A percentile compares a stretch with the other conserved stretches of the same genome.
These are phyloP conservation scores for Vitellaria paradoxa DNA, from an alignment of 179 eudicot species.

Conservation along the genomic window DNA sequence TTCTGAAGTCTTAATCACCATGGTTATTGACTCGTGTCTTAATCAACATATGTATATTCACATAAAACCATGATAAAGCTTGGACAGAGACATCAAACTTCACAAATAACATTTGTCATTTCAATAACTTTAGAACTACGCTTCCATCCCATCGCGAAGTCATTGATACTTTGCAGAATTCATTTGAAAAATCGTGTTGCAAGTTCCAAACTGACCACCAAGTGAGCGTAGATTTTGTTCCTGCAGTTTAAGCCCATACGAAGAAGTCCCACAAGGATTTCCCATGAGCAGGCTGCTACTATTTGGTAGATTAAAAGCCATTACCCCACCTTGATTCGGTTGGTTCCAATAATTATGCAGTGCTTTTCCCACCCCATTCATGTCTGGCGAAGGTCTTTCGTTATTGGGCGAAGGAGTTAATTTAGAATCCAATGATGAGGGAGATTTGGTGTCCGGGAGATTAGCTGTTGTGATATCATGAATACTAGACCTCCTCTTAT, in stretches of 20 bases:
- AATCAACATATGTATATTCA: constrained; percentile 3
- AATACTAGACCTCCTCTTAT: constrained; percentile 84
- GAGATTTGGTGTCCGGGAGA: constrained; percentile 43
- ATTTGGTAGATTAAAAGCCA: constrained; percentile 25
- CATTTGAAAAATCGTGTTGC: constrained; percentile 48
- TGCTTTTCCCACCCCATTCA: constrained; percentile 8
- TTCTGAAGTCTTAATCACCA: neutral
- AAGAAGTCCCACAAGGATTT: constrained; percentile 29
- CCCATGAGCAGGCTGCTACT: constrained; percentile 25
- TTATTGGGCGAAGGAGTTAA: constrained; percentile 42
- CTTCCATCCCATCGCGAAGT: neutral
- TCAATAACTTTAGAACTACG: neutral
- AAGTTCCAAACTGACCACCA: constrained; percentile 36
- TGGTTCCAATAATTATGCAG: constrained; percentile 36
- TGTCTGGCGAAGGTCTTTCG: constrained; percentile 20
- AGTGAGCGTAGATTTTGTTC: constrained; percentile 33
- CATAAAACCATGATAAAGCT: neutral
- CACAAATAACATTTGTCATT: too few relatives aligned
- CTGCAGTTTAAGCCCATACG: constrained; percentile 45
- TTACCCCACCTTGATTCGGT: constrained; percentile 26
- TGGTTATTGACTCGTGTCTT: neutral
- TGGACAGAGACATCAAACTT: too few relatives aligned
- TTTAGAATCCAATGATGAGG: too few relatives aligned
- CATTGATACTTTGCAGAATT: constrained; percentile 31
- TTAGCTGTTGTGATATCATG: constrained; percentile 86